Evolutionary conservation across 352 stramenopile species (phyloP), one percentile per base, ranked within the genome.

Genomic region (Globisporangium carolinianum): DNA sequence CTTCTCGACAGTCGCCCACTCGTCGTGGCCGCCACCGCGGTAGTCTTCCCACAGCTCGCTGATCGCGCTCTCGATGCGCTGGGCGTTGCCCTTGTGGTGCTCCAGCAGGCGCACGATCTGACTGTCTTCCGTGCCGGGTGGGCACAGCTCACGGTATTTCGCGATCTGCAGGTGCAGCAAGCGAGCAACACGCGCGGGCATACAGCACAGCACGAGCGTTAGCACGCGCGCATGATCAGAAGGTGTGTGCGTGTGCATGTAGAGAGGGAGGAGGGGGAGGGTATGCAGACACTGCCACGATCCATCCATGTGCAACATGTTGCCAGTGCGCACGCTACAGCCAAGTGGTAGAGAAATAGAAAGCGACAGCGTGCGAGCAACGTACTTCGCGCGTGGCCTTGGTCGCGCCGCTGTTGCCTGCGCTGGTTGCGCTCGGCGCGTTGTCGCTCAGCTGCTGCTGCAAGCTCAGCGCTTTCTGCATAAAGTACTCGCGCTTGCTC

Each of bases 31-130:
- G 57, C 72, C 68, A 51, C 78, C 76, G 62, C 75, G 82, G 66
- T 89, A 68, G 59, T 91, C 76, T 61, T 94, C 84, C 84, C 84
- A 94, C 57, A 94, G 64, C 66, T 94, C 84, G 50, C 73, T 94
- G 48, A 94, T 86, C 41, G 74, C 75, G 48, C 73, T 77, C 61
- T 88, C 77, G 55, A 88, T 92, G 60, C 72, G 72, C 49, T 77
- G 67, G 37, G 83, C 69, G 56, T 94, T 79, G 63, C 79, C 75
- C 66, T 91, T 88, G 67, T 78, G 78, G 68, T 87, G 71, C 51
- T 71, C 71, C 47, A 94, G 73, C 61, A 92, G 60, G 55, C 71
- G 62, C 56, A 81, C 66, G 60, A 94, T 91, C 65, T 85, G 76
- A 51, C 45, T 73, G 69, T 94, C 83, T 61, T 86, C 57, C 32